These are phyloP conservation scores for Laburnicola sp. DNA, from an alignment of 2,329 filamentous ascomycete genomes.

Conservation along the genomic window DNA sequence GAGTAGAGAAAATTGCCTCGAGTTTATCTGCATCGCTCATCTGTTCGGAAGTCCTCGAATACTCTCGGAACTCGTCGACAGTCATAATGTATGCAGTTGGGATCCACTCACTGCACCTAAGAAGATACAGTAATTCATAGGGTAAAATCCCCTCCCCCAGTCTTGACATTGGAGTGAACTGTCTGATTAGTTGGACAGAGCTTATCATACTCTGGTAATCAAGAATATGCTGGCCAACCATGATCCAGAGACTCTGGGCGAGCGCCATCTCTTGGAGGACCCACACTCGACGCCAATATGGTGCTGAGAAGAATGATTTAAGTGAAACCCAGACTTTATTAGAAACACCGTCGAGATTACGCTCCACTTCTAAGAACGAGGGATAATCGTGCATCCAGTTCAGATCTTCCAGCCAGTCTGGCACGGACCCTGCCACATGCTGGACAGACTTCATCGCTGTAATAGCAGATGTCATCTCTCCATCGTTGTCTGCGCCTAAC, in stretches of 20 bases:
- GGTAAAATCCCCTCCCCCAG: background rate
- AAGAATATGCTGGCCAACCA: background rate
- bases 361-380: background rate
- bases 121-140: background rate
- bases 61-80: background rate
- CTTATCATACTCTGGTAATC: background rate
- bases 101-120: background rate
- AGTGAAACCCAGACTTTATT: background rate
- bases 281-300: background rate
- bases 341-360: background rate
- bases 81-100: background rate
- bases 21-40: background rate
- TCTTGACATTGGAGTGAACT: background rate
- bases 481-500: background rate
- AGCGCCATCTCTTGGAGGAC: background rate
- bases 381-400: background rate
- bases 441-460: background rate
- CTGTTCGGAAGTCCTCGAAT: background rate
- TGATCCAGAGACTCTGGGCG: background rate
- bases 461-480: background rate
- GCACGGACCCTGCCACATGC: background rate
- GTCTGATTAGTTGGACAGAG: background rate
- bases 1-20: background rate
- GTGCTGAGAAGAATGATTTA: background rate
- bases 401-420: background rate